Evolutionary conservation across 2,329 filamentous ascomycete species (phyloP).

Genomic region (Capronia epimyces): DNA sequence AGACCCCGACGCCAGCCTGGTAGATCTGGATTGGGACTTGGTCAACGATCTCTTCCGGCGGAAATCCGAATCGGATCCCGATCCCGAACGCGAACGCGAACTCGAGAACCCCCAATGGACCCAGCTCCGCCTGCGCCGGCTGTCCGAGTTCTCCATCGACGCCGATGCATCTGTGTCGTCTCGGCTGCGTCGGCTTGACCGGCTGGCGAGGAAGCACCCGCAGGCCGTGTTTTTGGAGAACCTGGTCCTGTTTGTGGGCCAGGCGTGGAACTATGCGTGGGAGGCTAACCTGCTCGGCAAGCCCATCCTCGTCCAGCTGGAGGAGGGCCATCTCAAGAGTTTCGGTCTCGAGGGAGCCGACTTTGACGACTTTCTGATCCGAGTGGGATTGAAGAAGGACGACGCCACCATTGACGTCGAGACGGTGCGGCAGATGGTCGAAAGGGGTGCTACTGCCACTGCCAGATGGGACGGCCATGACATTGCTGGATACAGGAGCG

Average conservation of each 20-base stretch:
- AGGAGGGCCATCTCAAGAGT: conserved; percentile 25
- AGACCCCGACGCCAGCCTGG: not conserved
- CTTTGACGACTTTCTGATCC: conserved; percentile 22
- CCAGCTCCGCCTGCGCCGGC: conserved; percentile 6
- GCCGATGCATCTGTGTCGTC: conserved; percentile 7
- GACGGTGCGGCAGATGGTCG: not conserved
- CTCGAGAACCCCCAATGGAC: conserved; percentile 18
- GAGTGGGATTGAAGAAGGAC: conserved; percentile 13
- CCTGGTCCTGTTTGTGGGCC: conserved; percentile 12
- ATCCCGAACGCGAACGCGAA: not conserved
- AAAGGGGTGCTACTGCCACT: not conserved
- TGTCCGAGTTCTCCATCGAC: conserved; percentile 20
- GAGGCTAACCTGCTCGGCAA: conserved; percentile 24
- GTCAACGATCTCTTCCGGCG: conserved; percentile 14
- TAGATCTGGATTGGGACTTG: conserved; percentile 2
- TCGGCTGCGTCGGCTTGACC: conserved; percentile 14
- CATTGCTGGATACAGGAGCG: not conserved
- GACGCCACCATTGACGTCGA: not conserved
- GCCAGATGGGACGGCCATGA: not conserved
- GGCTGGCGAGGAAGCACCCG: conserved; percentile 20
- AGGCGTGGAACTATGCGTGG: conserved; percentile 12
- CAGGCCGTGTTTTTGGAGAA: conserved; percentile 10
- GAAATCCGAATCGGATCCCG: not conserved
- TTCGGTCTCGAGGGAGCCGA: conserved; percentile 15
- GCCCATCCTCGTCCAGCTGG: conserved; percentile 30